Conservation (phyloP, 495 filamentous ascomycete species). For the Endocarpon pusillum region DNA sequence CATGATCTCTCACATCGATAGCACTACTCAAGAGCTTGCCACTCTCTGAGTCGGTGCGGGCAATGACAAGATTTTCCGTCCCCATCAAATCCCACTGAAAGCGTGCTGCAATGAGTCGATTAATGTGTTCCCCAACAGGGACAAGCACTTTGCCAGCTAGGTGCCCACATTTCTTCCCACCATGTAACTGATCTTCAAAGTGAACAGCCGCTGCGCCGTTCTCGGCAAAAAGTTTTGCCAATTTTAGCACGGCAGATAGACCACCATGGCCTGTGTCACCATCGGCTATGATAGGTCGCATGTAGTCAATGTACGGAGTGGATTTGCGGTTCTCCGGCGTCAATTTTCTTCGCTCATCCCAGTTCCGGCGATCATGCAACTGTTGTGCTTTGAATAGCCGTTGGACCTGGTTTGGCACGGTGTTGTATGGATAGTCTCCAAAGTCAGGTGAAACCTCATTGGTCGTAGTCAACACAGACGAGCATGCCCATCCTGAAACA, state of each 20-base stretch:
- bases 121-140: slow-evolving; percentile 88
- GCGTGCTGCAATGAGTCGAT: slow-evolving; percentile 73
- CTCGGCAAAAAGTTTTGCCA: slow-evolving; percentile 97
- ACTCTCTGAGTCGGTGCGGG: slow-evolving; percentile 86
- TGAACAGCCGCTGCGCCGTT: slow-evolving; percentile 93
- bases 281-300: slow-evolving; percentile 92
- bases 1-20: slow-evolving; percentile 85
- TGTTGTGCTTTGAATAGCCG: slow-evolving; percentile 89
- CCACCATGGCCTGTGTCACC: slow-evolving; percentile 93
- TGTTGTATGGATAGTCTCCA: slow-evolving; percentile 97
- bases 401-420: slow-evolving; percentile 95
- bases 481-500: slow-evolving; percentile 94
- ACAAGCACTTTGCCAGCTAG: slow-evolving; percentile 93
- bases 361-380: slow-evolving; percentile 91
- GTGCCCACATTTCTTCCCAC: slow-evolving; percentile 97
- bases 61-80: slow-evolving; percentile 81
- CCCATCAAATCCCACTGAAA: slow-evolving; percentile 99
- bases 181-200: slow-evolving; percentile 94
- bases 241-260: slow-evolving; percentile 79
- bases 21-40: slow-evolving; percentile 78
- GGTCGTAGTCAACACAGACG: slow-evolving; percentile 73
- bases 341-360: slow-evolving; percentile 66
- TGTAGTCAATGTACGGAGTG: slow-evolving; percentile 75
- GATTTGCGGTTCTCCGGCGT: slow-evolving; percentile 48
- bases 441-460: slow-evolving; percentile 97